Conservation (phyloP, 768 basidiomycete species). For the Amanita exitialis region DNA sequence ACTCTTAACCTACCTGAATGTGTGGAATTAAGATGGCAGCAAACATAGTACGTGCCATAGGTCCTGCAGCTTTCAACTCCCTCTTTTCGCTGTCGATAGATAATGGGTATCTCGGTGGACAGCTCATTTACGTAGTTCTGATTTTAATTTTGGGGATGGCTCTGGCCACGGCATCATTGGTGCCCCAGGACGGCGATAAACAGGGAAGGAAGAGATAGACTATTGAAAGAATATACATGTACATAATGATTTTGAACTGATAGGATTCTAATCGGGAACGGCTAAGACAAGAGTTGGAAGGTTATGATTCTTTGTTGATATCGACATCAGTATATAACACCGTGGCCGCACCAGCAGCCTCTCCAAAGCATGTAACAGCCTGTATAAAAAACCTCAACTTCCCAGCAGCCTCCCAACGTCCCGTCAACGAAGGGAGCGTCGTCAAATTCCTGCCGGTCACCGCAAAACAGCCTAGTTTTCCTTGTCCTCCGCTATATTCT, state of each 20-base stretch:
- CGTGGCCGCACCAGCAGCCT: neutral
- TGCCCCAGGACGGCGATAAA: no score
- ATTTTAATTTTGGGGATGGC: neutral
- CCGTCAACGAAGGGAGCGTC: neutral
- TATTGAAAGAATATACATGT: no score
- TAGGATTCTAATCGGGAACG: no score
- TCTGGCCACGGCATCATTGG: no score
- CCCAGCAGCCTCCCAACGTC: neutral
- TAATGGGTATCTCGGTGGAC: constrained; percentile 39
- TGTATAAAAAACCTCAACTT: neutral
- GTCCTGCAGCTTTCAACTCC: constrained; percentile 49
- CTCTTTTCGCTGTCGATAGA: constrained; percentile 59
- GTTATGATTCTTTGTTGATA: neutral
- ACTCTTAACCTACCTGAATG: neutral
- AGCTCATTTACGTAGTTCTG: constrained; percentile 30
- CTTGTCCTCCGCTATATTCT: neutral
- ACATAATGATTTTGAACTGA: no score
- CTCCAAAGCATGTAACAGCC: neutral
- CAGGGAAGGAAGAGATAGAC: no score
- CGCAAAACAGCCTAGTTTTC: neutral
- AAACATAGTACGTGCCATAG: constrained; percentile 34
- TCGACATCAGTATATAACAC: neutral
- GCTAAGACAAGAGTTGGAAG: neutral
- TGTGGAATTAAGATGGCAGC: constrained; percentile 20
- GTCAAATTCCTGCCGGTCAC: neutral